These are phyloP conservation scores for Vanilla planifolia DNA, from an alignment of 106 monocot genomes.

Conservation along the genomic window DNA sequence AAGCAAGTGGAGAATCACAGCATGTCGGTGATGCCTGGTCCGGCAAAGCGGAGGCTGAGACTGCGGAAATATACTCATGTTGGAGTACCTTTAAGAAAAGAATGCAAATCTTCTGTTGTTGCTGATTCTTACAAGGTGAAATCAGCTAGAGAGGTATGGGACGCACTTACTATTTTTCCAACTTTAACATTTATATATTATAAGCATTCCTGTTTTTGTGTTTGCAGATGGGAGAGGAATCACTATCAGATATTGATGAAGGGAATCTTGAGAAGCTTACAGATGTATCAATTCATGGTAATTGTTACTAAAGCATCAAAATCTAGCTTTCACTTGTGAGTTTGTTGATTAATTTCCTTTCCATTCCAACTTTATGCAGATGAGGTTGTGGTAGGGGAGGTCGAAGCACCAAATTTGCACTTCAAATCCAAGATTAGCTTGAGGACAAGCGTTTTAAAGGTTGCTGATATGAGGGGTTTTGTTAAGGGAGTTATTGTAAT, in stretches of 20 bases:
- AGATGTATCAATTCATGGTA: constrained; percentile 1
- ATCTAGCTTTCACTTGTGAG: no score
- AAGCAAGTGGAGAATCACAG: neutral
- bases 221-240: neutral
- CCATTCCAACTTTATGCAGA: no score
- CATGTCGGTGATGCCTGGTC: neutral
- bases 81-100: neutral
- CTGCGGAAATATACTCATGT: neutral
- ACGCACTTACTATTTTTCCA: neutral
- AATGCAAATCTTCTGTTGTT: neutral
- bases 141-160: neutral
- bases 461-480: no score
- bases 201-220: constrained; percentile 1
- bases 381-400: no score
- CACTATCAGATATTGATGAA: neutral
- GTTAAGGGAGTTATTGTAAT: no score
- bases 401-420: no score
- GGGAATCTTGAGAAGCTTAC: neutral
- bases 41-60: constrained; percentile 8
- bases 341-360: no score
- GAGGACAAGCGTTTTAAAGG: no score
- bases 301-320: neutral
- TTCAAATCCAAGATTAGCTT: no score
- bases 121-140: neutral
- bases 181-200: neutral